Percentiles rank a stretch among this genome's conserved stretches.
These are phyloP conservation scores for Cordyceps tenuipes DNA, from an alignment of 2,329 filamentous ascomycete genomes.

Conservation along the genomic window DNA sequence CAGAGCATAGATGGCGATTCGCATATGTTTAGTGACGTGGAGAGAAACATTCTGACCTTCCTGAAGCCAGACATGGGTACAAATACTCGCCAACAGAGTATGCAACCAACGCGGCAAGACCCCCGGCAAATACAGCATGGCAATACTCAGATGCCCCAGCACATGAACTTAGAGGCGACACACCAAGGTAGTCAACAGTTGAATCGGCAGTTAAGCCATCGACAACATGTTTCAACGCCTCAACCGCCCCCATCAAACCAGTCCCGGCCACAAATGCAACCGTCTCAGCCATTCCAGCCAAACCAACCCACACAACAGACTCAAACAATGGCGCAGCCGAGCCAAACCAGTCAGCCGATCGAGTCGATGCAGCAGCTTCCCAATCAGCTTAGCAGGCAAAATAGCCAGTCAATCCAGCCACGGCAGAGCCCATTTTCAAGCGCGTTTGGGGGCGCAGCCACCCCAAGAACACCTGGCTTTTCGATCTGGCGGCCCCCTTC, in stretches of 20 bases:
- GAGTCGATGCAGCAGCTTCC: neutral
- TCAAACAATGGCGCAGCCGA: neutral
- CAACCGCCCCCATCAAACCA: neutral
- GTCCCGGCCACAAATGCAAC: neutral
- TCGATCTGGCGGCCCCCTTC: constrained; percentile 7
- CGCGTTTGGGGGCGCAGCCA: neutral
- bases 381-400: neutral
- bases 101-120: neutral
- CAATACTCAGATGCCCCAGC: neutral
- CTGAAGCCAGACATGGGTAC: constrained; percentile 14
- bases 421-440: neutral
- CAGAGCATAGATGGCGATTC: neutral
- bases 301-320: neutral
- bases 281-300: neutral
- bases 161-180: neutral
- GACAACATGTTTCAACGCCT: neutral
- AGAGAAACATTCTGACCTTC: constrained; percentile 4
- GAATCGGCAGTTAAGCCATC: neutral
- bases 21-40: neutral
- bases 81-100: neutral
- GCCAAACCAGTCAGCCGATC: neutral
- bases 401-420: neutral
- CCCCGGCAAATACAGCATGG: constrained; percentile 12
- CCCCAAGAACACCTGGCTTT: constrained; percentile 9
- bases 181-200: neutral